These are phyloP conservation scores for Cytospora paraplurivora DNA, from an alignment of 2,329 filamentous ascomycete genomes.

Conservation along the genomic window DNA sequence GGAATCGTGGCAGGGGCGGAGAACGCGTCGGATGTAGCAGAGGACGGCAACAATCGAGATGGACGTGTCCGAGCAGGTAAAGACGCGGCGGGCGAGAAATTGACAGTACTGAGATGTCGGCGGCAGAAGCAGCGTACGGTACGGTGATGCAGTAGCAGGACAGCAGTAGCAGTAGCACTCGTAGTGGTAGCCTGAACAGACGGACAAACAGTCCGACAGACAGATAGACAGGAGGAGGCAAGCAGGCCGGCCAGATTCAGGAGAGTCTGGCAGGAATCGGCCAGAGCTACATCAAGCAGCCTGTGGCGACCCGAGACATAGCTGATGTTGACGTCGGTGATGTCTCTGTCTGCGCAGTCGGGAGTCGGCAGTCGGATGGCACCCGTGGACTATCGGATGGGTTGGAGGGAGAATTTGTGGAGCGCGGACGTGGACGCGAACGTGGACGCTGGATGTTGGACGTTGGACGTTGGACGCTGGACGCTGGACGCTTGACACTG, in stretches of 20 bases:
- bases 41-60: constrained; percentile 26
- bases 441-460: not conserved
- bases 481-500: too few species aligned
- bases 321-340: constrained; percentile 24
- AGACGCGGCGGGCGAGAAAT: not conserved
- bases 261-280: constrained; percentile 25
- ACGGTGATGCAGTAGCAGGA: not conserved
- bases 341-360: constrained; percentile 15
- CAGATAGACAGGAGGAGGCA: too few species aligned
- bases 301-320: constrained; percentile 28
- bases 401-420: constrained; percentile 11
- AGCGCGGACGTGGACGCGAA: not conserved
- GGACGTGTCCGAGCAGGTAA: constrained; percentile 20
- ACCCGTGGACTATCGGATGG: too few species aligned
- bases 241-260: constrained; percentile 19
- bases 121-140: not conserved
- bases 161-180: not conserved
- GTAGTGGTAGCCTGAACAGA: constrained; percentile 11
- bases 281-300: constrained; percentile 30
- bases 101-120: constrained; percentile 6
- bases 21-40: constrained; percentile 34
- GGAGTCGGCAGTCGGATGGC: too few species aligned
- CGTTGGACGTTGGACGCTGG: too few species aligned
- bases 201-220: too few species aligned
- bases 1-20: constrained; percentile 24